phyloP scores from a whole-genome alignment of 1,139 yeast species.

The Sugiyamaella xylanicola region DNA sequence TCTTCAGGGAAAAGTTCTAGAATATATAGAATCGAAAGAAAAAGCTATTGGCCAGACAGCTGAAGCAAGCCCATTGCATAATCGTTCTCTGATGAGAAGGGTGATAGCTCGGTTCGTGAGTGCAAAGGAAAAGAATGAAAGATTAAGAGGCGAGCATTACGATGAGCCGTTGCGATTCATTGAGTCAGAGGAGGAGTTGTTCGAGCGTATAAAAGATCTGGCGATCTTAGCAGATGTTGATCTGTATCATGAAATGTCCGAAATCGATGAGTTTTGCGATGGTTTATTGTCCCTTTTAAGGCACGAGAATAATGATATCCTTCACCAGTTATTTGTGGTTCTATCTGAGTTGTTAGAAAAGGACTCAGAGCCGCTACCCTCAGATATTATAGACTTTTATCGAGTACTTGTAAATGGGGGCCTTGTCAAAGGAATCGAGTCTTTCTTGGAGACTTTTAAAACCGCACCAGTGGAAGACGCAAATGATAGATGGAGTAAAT shows the following conservation, averaged over 20 bases:
- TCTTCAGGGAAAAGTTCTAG: slow-evolving; percentile 32
- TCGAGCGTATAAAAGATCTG: slow-evolving; percentile 39
- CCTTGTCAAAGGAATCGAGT: slow-evolving; percentile 10
- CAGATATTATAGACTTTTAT: slow-evolving; percentile 16
- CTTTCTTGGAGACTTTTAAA: neutral
- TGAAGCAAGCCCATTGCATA: slow-evolving; percentile 19
- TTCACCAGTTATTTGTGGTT: slow-evolving; percentile 34
- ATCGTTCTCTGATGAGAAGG: slow-evolving; percentile 34
- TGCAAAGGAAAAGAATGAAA: slow-evolving; percentile 36
- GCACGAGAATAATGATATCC: slow-evolving; percentile 44
- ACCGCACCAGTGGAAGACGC: neutral
- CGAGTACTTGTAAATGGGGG: slow-evolving; percentile 24
- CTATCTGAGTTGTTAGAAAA: slow-evolving; percentile 37
- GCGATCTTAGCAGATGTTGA: slow-evolving; percentile 36
- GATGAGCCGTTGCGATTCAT: slow-evolving; percentile 43
- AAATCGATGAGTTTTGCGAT: neutral
- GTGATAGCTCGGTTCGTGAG: slow-evolving; percentile 33
- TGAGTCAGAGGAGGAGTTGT: slow-evolving; percentile 39
- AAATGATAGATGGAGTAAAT: neutral
- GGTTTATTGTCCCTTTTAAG: slow-evolving; percentile 34
- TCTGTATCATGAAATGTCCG: slow-evolving; percentile 4
- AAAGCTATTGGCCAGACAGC: slow-evolving; percentile 16
- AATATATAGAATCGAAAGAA: slow-evolving; percentile 35
- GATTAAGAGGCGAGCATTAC: slow-evolving; percentile 37
- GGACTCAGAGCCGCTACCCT: slow-evolving; percentile 23